Base-by-base conservation (phyloP, 495 filamentous ascomycete genomes). In the Penicillium simplicissimum region DNA sequence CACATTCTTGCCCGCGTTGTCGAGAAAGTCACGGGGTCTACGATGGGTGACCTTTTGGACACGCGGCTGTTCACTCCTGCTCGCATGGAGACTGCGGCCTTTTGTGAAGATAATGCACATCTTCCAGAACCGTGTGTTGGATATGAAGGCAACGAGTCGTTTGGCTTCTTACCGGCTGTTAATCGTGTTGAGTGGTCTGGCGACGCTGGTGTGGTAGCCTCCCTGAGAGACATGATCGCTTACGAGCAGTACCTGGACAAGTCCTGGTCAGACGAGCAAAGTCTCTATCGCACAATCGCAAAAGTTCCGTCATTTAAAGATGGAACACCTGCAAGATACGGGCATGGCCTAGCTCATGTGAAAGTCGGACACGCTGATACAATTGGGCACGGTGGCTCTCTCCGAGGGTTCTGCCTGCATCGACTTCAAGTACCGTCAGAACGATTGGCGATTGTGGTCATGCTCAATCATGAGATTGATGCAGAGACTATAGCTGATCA, bases 161-260 rank as follows among this genome's bases (percentile, higher is more conserved):
- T 33, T 28, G 48, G 48, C 3, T 51, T 51, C 17, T 8, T 51
- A 33, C 48, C 48, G 25, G 48, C 48, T 8, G n/a, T 31, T 7
- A 51, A 51, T 51, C 8, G 54, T 62, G 45, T 75, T 71, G 28
- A 51, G 48, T 51, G 48, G 48, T 51, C 48, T n/a, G 48, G 48
- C 7, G 48, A 51, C 5, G 48, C 48, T 10, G 48, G 48, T n/a
- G 48, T 51, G 13, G 25, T 51, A 10, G 48, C 48, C 10, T 51
- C 48, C 7, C 31, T 51, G 25, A n/a, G 14, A n/a, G 48, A 51
- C 15, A 51, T 51, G 48, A 51, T 51, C 19, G 25, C 25, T 17
- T 51, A 51, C n/a, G 48, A 51, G 31, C 48, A 51, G 48, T 51
- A 51, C 31, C 25, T 51, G 25, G 48, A 51, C 21, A 28, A 33